Conservation (phyloP, 768 basidiomycete species). For the Rhizopogon roseolus region DNA sequence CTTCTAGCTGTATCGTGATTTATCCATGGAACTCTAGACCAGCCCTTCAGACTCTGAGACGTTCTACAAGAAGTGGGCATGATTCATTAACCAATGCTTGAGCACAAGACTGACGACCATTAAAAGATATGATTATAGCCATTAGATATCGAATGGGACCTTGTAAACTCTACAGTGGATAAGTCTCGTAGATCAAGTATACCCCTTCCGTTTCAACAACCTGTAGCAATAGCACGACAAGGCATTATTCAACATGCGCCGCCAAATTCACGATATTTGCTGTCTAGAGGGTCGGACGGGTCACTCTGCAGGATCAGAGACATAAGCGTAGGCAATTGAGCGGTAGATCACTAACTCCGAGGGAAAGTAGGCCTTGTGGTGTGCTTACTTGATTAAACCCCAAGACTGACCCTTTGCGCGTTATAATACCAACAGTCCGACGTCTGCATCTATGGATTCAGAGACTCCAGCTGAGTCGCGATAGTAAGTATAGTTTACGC, state of each 20-base stretch:
- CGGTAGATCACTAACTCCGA: no score
- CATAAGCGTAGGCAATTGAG: no score
- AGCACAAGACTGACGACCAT: conserved; percentile 4
- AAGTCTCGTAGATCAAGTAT: conserved; percentile 10
- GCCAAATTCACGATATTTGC: background rate
- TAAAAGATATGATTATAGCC: conserved; percentile 46
- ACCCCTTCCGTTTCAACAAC: conserved; percentile 11
- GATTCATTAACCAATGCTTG: background rate
- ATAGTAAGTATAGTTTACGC: no score
- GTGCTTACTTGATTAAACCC: no score
- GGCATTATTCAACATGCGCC: conserved; percentile 5
- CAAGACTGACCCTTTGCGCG: no score
- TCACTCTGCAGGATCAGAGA: no score
- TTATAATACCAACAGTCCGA: no score
- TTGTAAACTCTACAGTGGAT: background rate
- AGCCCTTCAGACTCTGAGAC: conserved; percentile 74
- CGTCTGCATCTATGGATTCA: no score
- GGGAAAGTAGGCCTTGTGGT: no score
- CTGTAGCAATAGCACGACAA: conserved; percentile 2
- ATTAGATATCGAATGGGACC: conserved; percentile 7
- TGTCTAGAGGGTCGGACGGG: background rate
- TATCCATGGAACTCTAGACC: conserved; percentile 29
- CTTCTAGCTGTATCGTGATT: background rate
- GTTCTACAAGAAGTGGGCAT: conserved; percentile 76
- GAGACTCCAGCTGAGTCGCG: no score